Conservation (phyloP, 2,329 filamentous ascomycete species). For the Hymenoscyphus scutula region DNA sequence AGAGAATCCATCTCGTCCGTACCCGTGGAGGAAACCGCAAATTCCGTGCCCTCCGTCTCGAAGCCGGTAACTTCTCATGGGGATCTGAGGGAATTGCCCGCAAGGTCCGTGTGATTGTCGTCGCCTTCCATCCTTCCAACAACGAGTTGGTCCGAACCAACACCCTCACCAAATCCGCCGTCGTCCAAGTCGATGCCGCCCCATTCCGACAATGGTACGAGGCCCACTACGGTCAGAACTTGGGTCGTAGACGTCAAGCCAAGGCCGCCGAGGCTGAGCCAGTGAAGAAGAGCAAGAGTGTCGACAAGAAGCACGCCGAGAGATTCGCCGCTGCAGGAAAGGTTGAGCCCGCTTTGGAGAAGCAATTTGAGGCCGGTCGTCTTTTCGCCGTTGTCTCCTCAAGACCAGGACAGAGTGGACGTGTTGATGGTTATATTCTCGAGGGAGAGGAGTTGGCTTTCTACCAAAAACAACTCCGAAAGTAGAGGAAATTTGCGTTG, state of each 20-base stretch:
- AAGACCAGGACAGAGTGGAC: conserved; percentile 94
- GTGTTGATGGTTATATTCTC: conserved; percentile 94
- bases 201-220: conserved; percentile 99
- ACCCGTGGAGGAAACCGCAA: conserved; percentile 99
- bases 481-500: conserved; percentile 60
- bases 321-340: conserved; percentile 83
- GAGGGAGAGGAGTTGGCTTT: conserved; percentile 99
- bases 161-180: conserved; percentile 98
- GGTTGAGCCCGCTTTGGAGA: conserved; percentile 89
- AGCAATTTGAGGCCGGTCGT: conserved; percentile 99
- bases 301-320: conserved; percentile 94
- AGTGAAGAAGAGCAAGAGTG: conserved; percentile 88
- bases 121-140: conserved; percentile 99
- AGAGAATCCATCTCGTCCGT: conserved; percentile 95
- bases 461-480: conserved; percentile 99
- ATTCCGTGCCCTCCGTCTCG: conserved; percentile 98
- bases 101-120: conserved; percentile 98
- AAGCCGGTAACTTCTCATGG: conserved; percentile 99
- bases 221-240: conserved; percentile 91
- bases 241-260: conserved; percentile 90
- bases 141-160: conserved; percentile 99
- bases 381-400: conserved; percentile 90
- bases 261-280: conserved; percentile 53
- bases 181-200: conserved; percentile 97
- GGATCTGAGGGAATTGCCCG: conserved; percentile 95